A percentile compares a stretch with the other conserved stretches of the same genome.
Conservation (phyloP, 139 green algal species). For the Chlamydomonas incerta region DNA sequence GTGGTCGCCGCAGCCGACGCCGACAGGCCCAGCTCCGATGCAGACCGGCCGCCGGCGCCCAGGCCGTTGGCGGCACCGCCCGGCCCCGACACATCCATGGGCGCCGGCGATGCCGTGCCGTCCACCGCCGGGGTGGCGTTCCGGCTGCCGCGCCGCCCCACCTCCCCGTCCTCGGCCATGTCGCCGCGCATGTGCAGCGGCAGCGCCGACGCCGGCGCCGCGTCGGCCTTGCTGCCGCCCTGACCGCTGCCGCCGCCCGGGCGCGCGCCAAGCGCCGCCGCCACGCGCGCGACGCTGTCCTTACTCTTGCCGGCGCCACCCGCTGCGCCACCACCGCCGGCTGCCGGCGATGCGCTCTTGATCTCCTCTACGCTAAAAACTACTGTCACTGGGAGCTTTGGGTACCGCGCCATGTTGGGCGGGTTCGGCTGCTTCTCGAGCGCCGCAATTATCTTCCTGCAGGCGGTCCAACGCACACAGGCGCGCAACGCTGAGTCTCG, state of each 20-base stretch:
- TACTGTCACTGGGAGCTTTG: slow-evolving; percentile 11
- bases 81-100: background rate
- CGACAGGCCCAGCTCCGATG: background rate
- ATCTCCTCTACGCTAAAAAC: slow-evolving; percentile 35
- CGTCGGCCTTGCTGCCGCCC: background rate
- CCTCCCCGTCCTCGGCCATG: slow-evolving; percentile 15
- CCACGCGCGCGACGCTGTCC: background rate
- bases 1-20: background rate
- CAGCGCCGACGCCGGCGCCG: background rate
- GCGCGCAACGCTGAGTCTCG: too few species aligned
- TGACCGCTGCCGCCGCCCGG: too few species aligned
- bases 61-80: too few species aligned
- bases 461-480: background rate
- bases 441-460: slow-evolving; percentile 20
- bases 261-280: too few species aligned
- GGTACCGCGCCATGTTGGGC: slow-evolving; percentile 32
- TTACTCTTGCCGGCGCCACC: background rate
- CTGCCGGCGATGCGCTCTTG: background rate
- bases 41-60: too few species aligned
- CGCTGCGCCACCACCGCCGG: background rate
- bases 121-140: background rate
- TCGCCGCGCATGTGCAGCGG: slow-evolving; percentile 12
- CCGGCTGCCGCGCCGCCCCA: slow-evolving; percentile 20
- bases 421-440: slow-evolving; percentile 37
- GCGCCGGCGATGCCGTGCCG: background rate